Evolutionary conservation across 2,329 filamentous ascomycete species (phyloP).

Genomic region (Verticillium nubilum): DNA sequence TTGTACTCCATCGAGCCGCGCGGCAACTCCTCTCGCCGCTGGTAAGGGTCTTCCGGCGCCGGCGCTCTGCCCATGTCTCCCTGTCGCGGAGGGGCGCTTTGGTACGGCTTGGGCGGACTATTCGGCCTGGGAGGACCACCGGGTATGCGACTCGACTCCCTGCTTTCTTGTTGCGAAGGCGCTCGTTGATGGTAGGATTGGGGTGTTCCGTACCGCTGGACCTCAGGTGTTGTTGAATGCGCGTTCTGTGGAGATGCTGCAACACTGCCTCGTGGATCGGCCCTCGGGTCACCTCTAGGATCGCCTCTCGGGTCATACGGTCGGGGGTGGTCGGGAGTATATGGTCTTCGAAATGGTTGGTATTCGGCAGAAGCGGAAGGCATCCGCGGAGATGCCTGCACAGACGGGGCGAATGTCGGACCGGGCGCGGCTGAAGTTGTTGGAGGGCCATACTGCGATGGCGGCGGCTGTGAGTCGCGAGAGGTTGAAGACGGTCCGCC

Average conservation of each 20-base stretch:
- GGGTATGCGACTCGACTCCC: slow-evolving; percentile 29
- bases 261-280: slow-evolving; percentile 39
- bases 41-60: slow-evolving; percentile 37
- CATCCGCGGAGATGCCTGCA: slow-evolving; percentile 53
- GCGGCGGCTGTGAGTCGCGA: slow-evolving; percentile 35
- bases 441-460: slow-evolving; percentile 37
- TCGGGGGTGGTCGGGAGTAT: slow-evolving; percentile 66
- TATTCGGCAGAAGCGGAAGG: slow-evolving; percentile 54
- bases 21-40: slow-evolving; percentile 40
- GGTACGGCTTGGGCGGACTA: slow-evolving; percentile 47
- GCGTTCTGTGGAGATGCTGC: slow-evolving; percentile 43
- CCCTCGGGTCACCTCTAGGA: slow-evolving; percentile 15
- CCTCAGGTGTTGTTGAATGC: slow-evolving; percentile 52
- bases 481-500: slow-evolving; percentile 41
- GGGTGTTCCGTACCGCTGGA: slow-evolving; percentile 54
- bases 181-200: slow-evolving; percentile 48
- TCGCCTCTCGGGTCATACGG: slow-evolving; percentile 35
- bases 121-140: slow-evolving; percentile 39
- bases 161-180: slow-evolving; percentile 41
- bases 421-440: slow-evolving; percentile 28
- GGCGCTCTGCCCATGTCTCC: slow-evolving; percentile 39
- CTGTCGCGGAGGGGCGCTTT: slow-evolving; percentile 36
- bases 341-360: slow-evolving; percentile 57
- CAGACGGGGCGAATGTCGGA: slow-evolving; percentile 38
- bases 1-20: slow-evolving; percentile 41